phyloP scores from a whole-genome alignment of 2,329 filamentous ascomycete species.

The Aspergillus sp. region DNA sequence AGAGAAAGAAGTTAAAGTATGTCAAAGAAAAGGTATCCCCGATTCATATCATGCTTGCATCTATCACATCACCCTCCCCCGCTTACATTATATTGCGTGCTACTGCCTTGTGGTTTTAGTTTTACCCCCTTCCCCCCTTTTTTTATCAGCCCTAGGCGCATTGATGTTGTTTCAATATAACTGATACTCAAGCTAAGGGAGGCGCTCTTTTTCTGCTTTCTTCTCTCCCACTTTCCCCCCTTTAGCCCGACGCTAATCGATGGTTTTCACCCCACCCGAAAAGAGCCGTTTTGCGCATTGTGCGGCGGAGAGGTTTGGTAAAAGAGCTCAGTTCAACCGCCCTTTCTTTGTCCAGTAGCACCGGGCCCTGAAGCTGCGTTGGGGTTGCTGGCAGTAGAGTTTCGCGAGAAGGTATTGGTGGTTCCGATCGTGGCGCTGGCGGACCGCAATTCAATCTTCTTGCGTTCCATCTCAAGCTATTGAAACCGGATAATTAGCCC shows the following conservation, averaged over 20 bases:
- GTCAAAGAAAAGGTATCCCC: background rate
- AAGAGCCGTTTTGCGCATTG: background rate
- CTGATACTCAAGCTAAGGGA: background rate
- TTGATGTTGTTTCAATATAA: background rate
- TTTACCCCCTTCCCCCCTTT: background rate
- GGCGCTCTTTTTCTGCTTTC: background rate
- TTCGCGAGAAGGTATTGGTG: slow-evolving; percentile 27
- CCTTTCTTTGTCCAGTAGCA: slow-evolving; percentile 30
- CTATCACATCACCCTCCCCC: background rate
- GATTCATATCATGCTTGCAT: background rate
- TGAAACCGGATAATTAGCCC: slow-evolving; percentile 4
- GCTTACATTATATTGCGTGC: background rate
- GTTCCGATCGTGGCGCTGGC: slow-evolving; percentile 40
- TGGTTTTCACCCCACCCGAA: slow-evolving; percentile 1
- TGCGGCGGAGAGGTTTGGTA: background rate
- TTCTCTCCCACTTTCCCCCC: background rate
- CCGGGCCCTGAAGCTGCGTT: slow-evolving; percentile 23
- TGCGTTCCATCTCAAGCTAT: slow-evolving; percentile 49
- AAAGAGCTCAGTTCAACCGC: slow-evolving; percentile 22
- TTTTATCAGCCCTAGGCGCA: background rate
- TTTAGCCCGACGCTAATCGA: background rate
- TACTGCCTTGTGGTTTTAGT: background rate
- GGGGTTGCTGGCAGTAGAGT: slow-evolving; percentile 16
- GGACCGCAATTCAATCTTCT: slow-evolving; percentile 47
- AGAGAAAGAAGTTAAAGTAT: background rate